Percentiles rank a stretch among this genome's conserved stretches.
Conservation (phyloP, 2,329 filamentous ascomycete species). For the Pestalotiopsis sp. region DNA sequence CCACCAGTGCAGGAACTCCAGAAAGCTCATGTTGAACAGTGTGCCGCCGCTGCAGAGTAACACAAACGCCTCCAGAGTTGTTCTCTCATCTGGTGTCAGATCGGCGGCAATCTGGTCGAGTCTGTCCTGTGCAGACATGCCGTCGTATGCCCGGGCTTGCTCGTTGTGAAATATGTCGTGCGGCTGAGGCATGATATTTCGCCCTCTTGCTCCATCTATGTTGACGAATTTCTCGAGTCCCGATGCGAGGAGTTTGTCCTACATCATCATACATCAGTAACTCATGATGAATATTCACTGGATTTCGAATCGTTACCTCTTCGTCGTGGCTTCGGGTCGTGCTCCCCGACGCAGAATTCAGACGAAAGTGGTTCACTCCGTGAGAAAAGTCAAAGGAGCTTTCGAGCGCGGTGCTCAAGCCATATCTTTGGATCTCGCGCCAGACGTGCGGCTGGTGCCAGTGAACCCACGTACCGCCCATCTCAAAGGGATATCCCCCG, state of each 20-base stretch:
- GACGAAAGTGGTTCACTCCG: conserved; percentile 18
- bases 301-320: conserved; percentile 16
- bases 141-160: conserved; percentile 23
- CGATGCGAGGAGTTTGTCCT: conserved; percentile 19
- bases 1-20: conserved; percentile 24
- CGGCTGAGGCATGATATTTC: conserved; percentile 26
- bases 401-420: conserved; percentile 26
- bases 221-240: conserved; percentile 29
- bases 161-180: conserved; percentile 20
- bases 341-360: conserved; percentile 18
- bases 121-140: conserved; percentile 29
- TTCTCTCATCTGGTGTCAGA: conserved; percentile 30
- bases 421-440: conserved; percentile 37
- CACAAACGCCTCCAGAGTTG: conserved; percentile 25
- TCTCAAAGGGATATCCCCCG: conserved; percentile 38
- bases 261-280: neutral
- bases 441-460: conserved; percentile 37
- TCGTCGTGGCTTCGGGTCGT: conserved; percentile 28
- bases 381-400: conserved; percentile 10
- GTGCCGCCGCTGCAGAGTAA: conserved; percentile 28
- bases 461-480: conserved; percentile 47
- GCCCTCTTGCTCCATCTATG: conserved; percentile 27
- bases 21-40: conserved; percentile 25
- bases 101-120: conserved; percentile 30
- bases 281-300: too few species aligned